Percentiles rank a stretch among this genome's conserved stretches.
Evolutionary conservation across 2,329 filamentous ascomycete genomes (phyloP).

Genomic region (Lachnellula arida): DNA sequence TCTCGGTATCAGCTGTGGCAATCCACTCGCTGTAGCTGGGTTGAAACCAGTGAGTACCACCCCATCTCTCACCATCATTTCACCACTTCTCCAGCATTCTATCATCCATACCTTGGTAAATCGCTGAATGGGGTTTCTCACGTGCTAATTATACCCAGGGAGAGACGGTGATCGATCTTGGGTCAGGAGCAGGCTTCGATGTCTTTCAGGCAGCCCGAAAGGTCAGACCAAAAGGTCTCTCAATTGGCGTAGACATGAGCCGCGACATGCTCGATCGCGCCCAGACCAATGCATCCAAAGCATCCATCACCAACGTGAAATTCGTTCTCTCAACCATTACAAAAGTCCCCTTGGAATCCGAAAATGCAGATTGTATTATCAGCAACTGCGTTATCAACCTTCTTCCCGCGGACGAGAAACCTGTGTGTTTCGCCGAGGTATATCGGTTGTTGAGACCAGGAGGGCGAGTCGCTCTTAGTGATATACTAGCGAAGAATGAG

Average conservation of each 20-base stretch:
- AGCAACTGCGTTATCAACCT: conserved; percentile 3
- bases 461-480: neutral
- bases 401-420: neutral
- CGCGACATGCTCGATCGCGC: conserved; percentile 34
- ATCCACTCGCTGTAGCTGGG: conserved; percentile 16
- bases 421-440: neutral
- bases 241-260: conserved; percentile 57
- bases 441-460: neutral
- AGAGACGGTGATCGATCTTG: conserved; percentile 54
- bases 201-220: conserved; percentile 48
- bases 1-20: conserved; percentile 22
- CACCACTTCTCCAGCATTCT: too few relatives aligned
- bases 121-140: neutral
- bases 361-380: neutral
- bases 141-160: conserved; percentile 35
- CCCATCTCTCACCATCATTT: too few relatives aligned
- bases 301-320: neutral
- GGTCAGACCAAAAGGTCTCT: conserved; percentile 44
- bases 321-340: neutral
- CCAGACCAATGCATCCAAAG: conserved; percentile 2
- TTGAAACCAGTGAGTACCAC: conserved; percentile 9
- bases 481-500: conserved; percentile 29
- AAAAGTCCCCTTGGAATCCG: neutral
- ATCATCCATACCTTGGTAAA: neutral
- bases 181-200: conserved; percentile 54